Evolutionary conservation across 148 eudicot genomes (phyloP).

Genomic region (Heliamphora exappendiculata): DNA sequence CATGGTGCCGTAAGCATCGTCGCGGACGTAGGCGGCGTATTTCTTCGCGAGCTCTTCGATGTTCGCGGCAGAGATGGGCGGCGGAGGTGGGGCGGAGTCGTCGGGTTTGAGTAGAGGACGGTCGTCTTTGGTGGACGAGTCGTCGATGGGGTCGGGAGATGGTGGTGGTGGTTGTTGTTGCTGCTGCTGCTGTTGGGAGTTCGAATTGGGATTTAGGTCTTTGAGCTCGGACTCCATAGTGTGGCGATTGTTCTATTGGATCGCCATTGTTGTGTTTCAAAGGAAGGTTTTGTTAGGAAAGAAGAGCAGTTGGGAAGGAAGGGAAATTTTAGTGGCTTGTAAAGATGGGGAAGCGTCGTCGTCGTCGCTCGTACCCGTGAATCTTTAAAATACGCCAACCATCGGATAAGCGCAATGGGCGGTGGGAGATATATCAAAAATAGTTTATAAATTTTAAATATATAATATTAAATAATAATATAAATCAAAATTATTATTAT

Average conservation of each 20-base stretch:
- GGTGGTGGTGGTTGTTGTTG: neutral
- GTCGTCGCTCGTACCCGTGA: neutral
- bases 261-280: slow-evolving; percentile 15
- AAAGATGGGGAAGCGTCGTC: neutral
- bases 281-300: neutral
- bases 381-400: slow-evolving; percentile 8
- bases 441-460: too few relatives aligned
- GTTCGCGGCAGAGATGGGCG: slow-evolving; percentile 18
- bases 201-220: slow-evolving; percentile 13
- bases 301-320: neutral
- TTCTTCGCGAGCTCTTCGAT: slow-evolving; percentile 61
- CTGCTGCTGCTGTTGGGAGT: neutral
- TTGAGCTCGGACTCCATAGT: slow-evolving; percentile 61
- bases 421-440: too few relatives aligned
- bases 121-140: slow-evolving; percentile 26
- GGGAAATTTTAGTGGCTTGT: neutral
- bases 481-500: too few relatives aligned
- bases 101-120: slow-evolving; percentile 55
- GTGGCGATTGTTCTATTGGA: neutral
- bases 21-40: slow-evolving; percentile 66
- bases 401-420: neutral
- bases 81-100: neutral
- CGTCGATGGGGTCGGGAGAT: slow-evolving; percentile 24
- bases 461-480: too few relatives aligned
- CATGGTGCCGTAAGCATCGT: slow-evolving; percentile 68